Base-by-base conservation (phyloP, 805 yeast species). In the Candida golubevii region DNA sequence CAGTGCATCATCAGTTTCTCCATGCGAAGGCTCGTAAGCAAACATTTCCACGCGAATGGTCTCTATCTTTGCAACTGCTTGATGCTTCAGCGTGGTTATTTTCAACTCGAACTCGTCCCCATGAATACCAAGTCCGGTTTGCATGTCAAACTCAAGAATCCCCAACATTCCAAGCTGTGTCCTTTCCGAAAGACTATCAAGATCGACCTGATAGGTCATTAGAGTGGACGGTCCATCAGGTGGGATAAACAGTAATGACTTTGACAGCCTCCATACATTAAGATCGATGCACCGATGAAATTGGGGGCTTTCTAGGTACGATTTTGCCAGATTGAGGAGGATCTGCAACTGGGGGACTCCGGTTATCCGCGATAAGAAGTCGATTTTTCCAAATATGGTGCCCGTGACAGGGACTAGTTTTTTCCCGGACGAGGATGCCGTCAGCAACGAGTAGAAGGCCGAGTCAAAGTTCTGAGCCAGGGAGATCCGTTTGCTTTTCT, bases 151-250 rank as follows among this genome's bases (percentile, higher is more conserved):
- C 35, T 69, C 71, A 8, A 84, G 71, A n/a, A 78, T 55, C 0
- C 86, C 86, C n/a, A 71, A 57, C 58, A 70, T 44, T 15, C 48
- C 44, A n/a, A 39, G 39, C 35, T 41, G 51, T 6, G 44, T 51
- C 36, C 48, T 49, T 27, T 65, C 63, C 13, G 62, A 50, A 13
- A 39, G 42, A 35, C 18, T 49, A 29, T 62, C 62, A 31, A 83
- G 56, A 50, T 85, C 85, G 28, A 85, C 61, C 6, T 75, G 70
- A 62, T 90, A 90, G 8, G 77, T 63, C 74, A 83, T 76, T 18
- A 90, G 59, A 3, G 73, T 69, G 34, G 80, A 78, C 46, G 69
- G 74, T 7, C 95, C 97, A 62, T 91, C 97, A 0, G 98, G 96
- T 6, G 98, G 99, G 14, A 85, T 74, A 56, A 91, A 88, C 13